Evolutionary conservation across 306 rosid genomes (phyloP), one percentile per base, ranked within the genome.

Genomic region (Lathyrus oleraceus): DNA sequence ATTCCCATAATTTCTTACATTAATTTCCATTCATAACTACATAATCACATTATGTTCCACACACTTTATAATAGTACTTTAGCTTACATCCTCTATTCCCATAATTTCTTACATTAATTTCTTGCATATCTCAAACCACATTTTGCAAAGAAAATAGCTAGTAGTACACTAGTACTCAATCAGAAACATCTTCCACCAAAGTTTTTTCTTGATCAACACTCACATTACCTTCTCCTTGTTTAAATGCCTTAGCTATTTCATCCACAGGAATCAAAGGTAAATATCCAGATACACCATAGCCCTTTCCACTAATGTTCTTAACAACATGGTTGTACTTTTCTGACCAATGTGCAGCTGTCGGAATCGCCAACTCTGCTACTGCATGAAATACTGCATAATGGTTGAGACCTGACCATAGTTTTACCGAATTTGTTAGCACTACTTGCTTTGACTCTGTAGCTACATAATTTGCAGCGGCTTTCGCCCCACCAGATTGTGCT

Each of bases 261-360:
- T 89, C 86, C 5, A 81, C 42, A 2, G 98, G 98, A 80, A 88
- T 88, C 54, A 83, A 62, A 63, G 96, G 98, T 49, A 90, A 75
- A 74, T 85, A 82, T 7, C 84, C 82, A 11, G 76, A 72, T 5
- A 81, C 61, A 10, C 70, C 14, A 57, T 71, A 87, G 0, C 88
- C 91, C 71, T 85, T 93, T 44, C 45, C 71, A 14, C 60, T 70
- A 82, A 79, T 43, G 35, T 64, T 44, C 77, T 68, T 85, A 0
- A 88, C 81, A 39, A 65, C 69, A 10, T 68, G 49, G 84, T 93
- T 90, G 82, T 93, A 93, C 40, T 69, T 88, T 64, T 82, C 86
- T 6, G 80, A 76, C 79, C 79, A 85, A 61, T 70, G 78, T 10
- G 83, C 81, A 30, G 62, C 85, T 0, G 77, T 70, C 0, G 91